Evolutionary conservation across 2,329 filamentous ascomycete species (phyloP), one percentile per base, ranked within the genome.

Genomic region (Gliomastix tumulicola): DNA sequence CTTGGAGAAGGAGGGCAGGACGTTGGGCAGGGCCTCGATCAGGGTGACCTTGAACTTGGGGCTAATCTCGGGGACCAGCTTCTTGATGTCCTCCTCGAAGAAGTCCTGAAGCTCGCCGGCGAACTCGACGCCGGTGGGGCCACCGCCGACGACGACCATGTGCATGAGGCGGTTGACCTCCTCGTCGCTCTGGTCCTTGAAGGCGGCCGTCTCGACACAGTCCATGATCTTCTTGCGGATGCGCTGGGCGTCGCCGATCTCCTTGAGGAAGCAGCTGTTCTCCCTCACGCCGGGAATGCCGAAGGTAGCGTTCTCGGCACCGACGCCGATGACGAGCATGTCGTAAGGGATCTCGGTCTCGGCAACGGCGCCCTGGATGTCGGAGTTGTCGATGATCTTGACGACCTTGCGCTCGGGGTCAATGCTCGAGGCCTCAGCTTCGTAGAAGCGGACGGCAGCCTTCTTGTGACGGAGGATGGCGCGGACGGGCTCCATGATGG

Each of bases 211-310:
- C 70, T 98, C 92, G 50, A 95, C 89, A 62, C 92, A 98, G 69
- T 98, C 92, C 92, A 98, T 98, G 65, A 98, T 96, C 66, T 88
- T 88, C 74, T 90, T 96, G 57, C 92, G 88, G 59, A 98, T 98
- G 56, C 79, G 78, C 67, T 98, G 92, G 40, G 92, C 92, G 61
- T 98, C 94, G 47, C 76, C 80, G 56, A 98, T 95, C 69, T 98
- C 94, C 76, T 98, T 98, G 59, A 98, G 68, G 77, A 98, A 98
- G 70, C 89, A 95, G 50, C 87, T 90, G 72, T 98, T 70, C 66
- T 98, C 92, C 49, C 80, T 82, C 39, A 98, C 92, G 62, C 92
- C 92, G 38, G 88, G 88, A 54, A 98, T 97, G 51, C 89, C 92
- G 58, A 98, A 98, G 41, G 92, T 98, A 37, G 92, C 90, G 65